Evolutionary conservation across 345 rosid species (phyloP), one percentile per base, ranked within the genome.

Genomic region (Mangifera indica): DNA sequence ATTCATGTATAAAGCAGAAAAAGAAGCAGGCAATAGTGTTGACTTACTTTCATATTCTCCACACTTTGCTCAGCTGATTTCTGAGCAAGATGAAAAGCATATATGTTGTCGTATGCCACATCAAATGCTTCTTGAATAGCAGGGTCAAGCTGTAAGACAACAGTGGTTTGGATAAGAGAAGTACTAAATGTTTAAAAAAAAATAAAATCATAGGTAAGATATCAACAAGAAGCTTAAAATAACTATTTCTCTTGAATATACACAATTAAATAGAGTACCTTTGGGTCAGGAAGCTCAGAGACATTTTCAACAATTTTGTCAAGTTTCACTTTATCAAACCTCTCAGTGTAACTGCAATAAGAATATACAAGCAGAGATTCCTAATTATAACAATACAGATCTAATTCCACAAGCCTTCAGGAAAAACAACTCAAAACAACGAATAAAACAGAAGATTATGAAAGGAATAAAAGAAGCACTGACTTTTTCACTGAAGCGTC

Each of bases 51-150:
- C 32, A 29, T 29, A 3, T 29, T 29, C 32, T 29, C 32, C 32
- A 29, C 32, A 29, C 82, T 84, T 87, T 95, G 90, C 79, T 89
- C 96, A 48, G 76, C 65, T 0, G 87, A 86, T 75, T 86, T 92
- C 79, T 92, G 98, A 22, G 98, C 92, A 67, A 86, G 79, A 79
- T 94, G 98, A 80, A 94, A 94, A 18, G 97, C 89, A 76, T 85
- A 78, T 72, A 90, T 94, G 84, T 94, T 94, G 40, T 88, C 77
- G 74, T 90, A 94, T 1, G 98, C 98, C 72, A 94, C 95, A 76
- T 92, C 97, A 77, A 92, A 94, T 1, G 98, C 98, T 81, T 90
- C 86, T 68, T 77, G 87, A 2, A 80, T 82, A 51, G 53, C 44
- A 13, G 87, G 58, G 70, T 89, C 98, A 40, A 94, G 89, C 98